A percentile compares a stretch with the other conserved stretches of the same genome.
Evolutionary conservation across 345 rosid genomes (phyloP).

Genomic region (Rhodamnia rubescens): DNA sequence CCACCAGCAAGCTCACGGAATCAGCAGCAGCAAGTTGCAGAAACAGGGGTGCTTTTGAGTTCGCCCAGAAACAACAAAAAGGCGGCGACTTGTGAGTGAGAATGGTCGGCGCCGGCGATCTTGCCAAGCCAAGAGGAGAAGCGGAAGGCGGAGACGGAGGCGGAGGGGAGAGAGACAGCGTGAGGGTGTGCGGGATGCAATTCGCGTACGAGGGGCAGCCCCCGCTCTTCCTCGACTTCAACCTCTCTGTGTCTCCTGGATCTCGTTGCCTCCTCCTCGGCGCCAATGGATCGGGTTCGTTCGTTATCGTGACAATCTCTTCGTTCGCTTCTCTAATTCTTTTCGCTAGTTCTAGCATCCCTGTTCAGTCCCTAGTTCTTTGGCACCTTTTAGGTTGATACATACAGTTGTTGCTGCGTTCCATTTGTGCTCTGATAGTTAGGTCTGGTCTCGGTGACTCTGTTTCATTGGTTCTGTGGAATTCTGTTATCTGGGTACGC

Average conservation of each 20-base stretch:
- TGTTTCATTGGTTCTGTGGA: not conserved
- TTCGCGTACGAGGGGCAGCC: conserved; percentile 49
- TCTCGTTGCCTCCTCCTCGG: conserved; percentile 92
- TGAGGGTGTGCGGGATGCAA: conserved; percentile 69
- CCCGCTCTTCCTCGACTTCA: conserved; percentile 68
- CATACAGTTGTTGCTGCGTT: not conserved
- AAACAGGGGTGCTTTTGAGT: not conserved
- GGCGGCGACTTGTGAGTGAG: not conserved
- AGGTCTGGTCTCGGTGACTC: no score
- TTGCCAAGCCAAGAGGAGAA: not conserved
- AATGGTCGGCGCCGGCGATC: not conserved
- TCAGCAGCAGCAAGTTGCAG: not conserved
- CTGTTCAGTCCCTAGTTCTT: not conserved
- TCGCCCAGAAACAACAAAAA: not conserved
- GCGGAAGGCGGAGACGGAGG: not conserved
- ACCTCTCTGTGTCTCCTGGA: conserved; percentile 50
- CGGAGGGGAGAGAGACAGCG: conserved; percentile 14
- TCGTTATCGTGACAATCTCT: not conserved
- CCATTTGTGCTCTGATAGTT: not conserved
- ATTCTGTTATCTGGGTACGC: not conserved
- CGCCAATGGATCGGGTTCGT: conserved; percentile 86
- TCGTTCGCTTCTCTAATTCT: not conserved
- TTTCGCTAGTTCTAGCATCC: not conserved
- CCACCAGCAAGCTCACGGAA: not conserved
- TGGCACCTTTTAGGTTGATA: not conserved